Evolutionary conservation across 2,329 filamentous ascomycete genomes (phyloP).

Genomic region (Pseudogymnoascus sp.): DNA sequence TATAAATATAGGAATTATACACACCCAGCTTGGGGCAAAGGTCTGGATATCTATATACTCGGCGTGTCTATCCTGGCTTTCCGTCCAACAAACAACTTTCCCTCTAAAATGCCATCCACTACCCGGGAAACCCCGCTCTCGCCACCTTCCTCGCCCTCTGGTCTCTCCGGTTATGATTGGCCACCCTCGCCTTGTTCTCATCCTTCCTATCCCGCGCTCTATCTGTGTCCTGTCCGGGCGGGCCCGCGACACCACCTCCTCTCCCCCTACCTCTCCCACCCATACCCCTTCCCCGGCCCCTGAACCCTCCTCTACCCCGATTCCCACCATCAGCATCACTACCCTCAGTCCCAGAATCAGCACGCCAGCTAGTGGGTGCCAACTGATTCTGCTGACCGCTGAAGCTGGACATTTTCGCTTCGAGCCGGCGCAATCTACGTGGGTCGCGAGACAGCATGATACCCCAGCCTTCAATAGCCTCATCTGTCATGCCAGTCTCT

Average conservation of each 20-base stretch:
- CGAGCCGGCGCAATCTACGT: constrained; percentile 58
- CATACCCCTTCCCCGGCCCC: constrained; percentile 41
- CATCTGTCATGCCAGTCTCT: constrained; percentile 84
- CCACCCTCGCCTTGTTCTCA: constrained; percentile 69
- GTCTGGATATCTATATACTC: neutral
- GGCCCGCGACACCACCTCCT: constrained; percentile 50
- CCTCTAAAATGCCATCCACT: neutral
- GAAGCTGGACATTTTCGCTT: constrained; percentile 60
- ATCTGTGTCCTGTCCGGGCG: constrained; percentile 60
- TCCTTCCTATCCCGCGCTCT: constrained; percentile 68
- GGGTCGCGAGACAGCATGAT: constrained; percentile 74
- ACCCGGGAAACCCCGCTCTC: constrained; percentile 37
- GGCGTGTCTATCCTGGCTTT: neutral
- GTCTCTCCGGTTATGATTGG: constrained; percentile 81
- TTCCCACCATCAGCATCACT: constrained; percentile 40
- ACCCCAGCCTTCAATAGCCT: constrained; percentile 89
- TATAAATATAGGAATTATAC: neutral
- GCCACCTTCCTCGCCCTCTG: constrained; percentile 58
- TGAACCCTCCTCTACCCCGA: constrained; percentile 32
- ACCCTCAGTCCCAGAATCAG: constrained; percentile 44
- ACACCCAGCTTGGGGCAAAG: neutral
- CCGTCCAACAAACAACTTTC: neutral
- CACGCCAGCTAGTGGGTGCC: constrained; percentile 56
- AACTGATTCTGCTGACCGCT: constrained; percentile 58
- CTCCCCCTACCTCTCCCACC: constrained; percentile 47